Base-by-base conservation (phyloP, 805 yeast genomes). In the Dipodascopsis tothii region DNA sequence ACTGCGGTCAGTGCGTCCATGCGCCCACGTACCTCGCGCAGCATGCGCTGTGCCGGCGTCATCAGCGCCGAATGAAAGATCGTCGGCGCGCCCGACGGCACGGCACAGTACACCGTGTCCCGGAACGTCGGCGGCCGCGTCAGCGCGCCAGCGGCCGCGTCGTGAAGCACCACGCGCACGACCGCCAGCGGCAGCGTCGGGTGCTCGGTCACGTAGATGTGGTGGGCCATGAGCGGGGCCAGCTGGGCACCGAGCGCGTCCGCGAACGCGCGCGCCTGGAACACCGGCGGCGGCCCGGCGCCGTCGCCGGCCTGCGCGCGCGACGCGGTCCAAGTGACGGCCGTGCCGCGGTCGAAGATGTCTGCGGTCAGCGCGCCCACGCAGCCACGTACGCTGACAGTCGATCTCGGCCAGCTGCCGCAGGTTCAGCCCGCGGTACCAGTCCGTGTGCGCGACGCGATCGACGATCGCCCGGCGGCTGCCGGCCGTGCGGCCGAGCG, bases 391-490 rank as follows among this genome's bases (percentile, higher is more conserved):
- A 48, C 52, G 27, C 32, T 43, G 43, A 21, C 44, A 43, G 20
- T 50, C 54, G 19, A 48, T 39, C 20, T 50, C 53, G 5, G 52
- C 52, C 3, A 23, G 34, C 33, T 50, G 54, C 17, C 36, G 38
- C 33, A 48, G 27, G 37, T 41, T 48, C n/a, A 50, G 39, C n/a
- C 54, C 54, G 3, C 30, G 37, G 25, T 17, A 33, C 54, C 54
- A 50, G 19, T 50, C 54, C 4, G 36, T 40, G 16, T 47, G 30
- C 9, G 41, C 21, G 32, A 50, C 44, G 18, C 54, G 18, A 18
- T 40, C 45, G 5, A 38, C 38, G 14, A 48, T 23, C 5, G 23
- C 30, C 21, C 40, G 33, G 35, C 36, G 42, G 6, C 37, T 2
- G 6, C 27, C 16, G 6, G 23, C 33, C 21, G 23, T 20, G n/a